These are phyloP conservation scores for Tylopilus cervinicoccineus DNA, from an alignment of 768 basidiomycete genomes.

Conservation along the genomic window DNA sequence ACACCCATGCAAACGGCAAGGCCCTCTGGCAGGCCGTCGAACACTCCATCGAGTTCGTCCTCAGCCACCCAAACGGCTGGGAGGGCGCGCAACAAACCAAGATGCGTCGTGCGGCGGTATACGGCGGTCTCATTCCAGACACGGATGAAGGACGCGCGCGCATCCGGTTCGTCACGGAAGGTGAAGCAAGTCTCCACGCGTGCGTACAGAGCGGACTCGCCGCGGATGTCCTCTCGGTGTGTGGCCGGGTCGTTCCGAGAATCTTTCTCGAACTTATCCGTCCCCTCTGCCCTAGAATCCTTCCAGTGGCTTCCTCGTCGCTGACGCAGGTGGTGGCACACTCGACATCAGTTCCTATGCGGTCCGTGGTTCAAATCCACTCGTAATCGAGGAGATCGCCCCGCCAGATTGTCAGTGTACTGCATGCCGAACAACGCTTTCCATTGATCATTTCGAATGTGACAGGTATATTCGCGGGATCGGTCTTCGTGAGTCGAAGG, in stretches of 20 bases:
- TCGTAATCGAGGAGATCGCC: conserved; percentile 79
- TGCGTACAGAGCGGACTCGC: conserved; percentile 77
- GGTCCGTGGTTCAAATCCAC: conserved; percentile 62
- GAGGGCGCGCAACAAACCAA: conserved; percentile 71
- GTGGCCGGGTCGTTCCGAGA: conserved; percentile 16
- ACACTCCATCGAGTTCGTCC: conserved; percentile 64
- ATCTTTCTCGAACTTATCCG: not conserved
- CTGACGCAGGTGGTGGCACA: conserved; percentile 79
- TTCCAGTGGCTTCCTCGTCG: conserved; percentile 73
- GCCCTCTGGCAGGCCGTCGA: conserved; percentile 70
- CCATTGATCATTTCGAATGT: conserved; percentile 5
- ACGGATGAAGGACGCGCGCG: conserved; percentile 68
- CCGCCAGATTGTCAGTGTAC: conserved; percentile 67
- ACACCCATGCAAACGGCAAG: conserved; percentile 77
- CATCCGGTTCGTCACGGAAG: conserved; percentile 79
- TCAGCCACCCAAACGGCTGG: conserved; percentile 83
- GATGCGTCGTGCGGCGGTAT: conserved; percentile 71
- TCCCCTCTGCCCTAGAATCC: conserved; percentile 46
- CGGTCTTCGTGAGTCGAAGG: conserved; percentile 75
- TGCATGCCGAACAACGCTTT: not conserved
- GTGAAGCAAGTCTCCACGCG: conserved; percentile 79
- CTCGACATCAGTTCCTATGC: conserved; percentile 80
- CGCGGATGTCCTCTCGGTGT: conserved; percentile 69
- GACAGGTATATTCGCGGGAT: conserved; percentile 76
- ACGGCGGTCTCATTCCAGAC: conserved; percentile 70